Evolutionary conservation across 2,329 filamentous ascomycete species (phyloP), one percentile per base, ranked within the genome.

Genomic region (Lecanicillium sp.): DNA sequence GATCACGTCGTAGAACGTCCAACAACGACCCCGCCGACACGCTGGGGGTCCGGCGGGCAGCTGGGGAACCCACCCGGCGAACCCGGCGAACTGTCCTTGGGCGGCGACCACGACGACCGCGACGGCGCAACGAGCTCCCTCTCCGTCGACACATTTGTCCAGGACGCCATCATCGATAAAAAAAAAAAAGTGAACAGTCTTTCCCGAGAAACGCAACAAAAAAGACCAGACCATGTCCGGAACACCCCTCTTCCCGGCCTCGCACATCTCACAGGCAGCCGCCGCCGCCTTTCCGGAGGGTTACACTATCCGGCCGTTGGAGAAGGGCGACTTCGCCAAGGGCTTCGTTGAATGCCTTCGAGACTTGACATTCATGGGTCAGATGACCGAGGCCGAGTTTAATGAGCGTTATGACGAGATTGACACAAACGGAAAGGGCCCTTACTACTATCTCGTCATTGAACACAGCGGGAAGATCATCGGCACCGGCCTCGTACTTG

Each of bases 311-410:
- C 82, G 86, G 13, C 80, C 86, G 0, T 64, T 90, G 20, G 69
- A 77, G 50, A 76, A 74, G 49, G 66, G 63, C 41, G 86, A 92
- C 61, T 87, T 81, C 61, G 61, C 65, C 32, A 72, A 70, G 33
- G 84, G 83, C 41, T 88, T 88, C 59, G 72, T 90, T 36, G 81
- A 87, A 49, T 84, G 86, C 14, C 68, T 92, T 43, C 69, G 78
- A 19, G 84, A 87, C 13, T 68, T 92, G 41, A 90, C 86, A 2
- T 84, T 79, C 37, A 84, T 89, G 28, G 85, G 84, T 34, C 79
- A 88, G 31, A 73, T 87, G 40, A 72, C 70, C 7, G 71, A 82
- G 53, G 66, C 72, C 41, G 70, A 76, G 44, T 90, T 82, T 69
- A 71, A 77, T 50, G 65, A 77, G 52, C 73, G 82, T 28, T 88